These are phyloP conservation scores for Exutisphaerella laricina DNA, from an alignment of 2,329 filamentous ascomycete species.

Conservation along the genomic window DNA sequence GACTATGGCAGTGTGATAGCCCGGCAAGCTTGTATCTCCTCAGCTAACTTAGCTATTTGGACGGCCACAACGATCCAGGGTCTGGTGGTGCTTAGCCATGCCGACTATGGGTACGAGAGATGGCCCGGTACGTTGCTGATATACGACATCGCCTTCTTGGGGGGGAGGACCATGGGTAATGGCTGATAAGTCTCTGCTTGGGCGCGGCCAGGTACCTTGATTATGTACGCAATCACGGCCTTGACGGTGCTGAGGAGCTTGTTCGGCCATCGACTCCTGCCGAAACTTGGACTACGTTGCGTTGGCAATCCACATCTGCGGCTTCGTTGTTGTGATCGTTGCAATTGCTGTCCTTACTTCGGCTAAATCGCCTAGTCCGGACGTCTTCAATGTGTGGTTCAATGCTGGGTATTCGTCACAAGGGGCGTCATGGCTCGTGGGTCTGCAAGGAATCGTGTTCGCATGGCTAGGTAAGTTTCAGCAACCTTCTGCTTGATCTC, in stretches of 20 bases:
- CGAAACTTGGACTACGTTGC: conserved; percentile 6
- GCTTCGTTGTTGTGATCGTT: conserved; percentile 5
- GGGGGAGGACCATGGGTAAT: not conserved
- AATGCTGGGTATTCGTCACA: conserved; percentile 4
- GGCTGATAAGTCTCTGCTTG: too few relatives aligned
- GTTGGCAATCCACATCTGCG: conserved; percentile 4
- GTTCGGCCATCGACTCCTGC: conserved; percentile 3
- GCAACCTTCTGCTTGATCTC: too few relatives aligned
- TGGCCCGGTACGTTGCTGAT: not conserved
- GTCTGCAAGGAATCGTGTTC: conserved; percentile 5
- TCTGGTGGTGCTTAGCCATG: not conserved
- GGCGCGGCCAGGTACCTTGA: not conserved
- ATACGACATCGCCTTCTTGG: not conserved
- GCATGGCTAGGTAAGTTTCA: conserved; percentile 2
- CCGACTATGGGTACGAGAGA: not conserved
- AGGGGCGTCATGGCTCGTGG: conserved; percentile 3
- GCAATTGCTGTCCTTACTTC: conserved; percentile 1
- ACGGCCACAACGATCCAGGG: not conserved
- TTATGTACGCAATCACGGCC: not conserved
- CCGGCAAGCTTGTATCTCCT: not conserved
- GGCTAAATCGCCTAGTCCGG: conserved; percentile 1
- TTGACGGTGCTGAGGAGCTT: not conserved
- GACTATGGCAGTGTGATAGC: not conserved
- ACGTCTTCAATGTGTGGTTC: conserved; percentile 7
- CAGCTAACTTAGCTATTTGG: not conserved